Evolutionary conservation across 768 basidiomycete species (phyloP), one percentile per base, ranked within the genome.

Genomic region (Psilocybe cubensis): DNA sequence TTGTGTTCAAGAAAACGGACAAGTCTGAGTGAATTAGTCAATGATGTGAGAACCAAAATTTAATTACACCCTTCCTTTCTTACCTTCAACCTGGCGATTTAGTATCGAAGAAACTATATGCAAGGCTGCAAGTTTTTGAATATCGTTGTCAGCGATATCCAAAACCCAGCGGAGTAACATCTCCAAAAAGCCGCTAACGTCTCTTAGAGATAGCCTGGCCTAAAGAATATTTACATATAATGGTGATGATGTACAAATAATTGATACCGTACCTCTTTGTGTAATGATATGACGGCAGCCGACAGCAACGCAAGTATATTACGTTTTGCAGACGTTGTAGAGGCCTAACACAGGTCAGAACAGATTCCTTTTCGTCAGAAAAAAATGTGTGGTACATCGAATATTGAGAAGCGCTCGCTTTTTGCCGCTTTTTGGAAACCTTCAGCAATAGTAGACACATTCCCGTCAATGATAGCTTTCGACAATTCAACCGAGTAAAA

Each of bases 61-160:
- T n/a, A 23, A 27, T 33, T 53, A 51, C 28, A 3, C 20, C 20
- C 35, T 38, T 38, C 35, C 35, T n/a, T n/a, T 62, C 80, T 60
- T 46, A 94, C 95, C 86, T 38, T 86, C 79, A 9, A 78, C 76
- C 33, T 86, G 83, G 70, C 94, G 93, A 70, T 98, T 97, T 24
- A 94, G 72, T n/a, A 91, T 72, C 0, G 87, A 82, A 1, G 88
- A 79, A 17, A 93, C 68, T 2, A 86, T 64, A 35, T 86, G 81
- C 64, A 83, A 77, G 2, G 79, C 82, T 24, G 85, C 79, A 27
- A 80, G 78, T 59, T 77, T 75, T 67, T 91, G 89, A 0, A 80
- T 61, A 42, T 75, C 71, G 48, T 74, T 82, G 17, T 79, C 78
- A 3, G 81, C 74, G 10, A 69, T 63, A 5, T 73, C 64, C 20